Evolutionary conservation across 2,329 filamentous ascomycete species (phyloP).

Genomic region (Arachnomyces sp.): DNA sequence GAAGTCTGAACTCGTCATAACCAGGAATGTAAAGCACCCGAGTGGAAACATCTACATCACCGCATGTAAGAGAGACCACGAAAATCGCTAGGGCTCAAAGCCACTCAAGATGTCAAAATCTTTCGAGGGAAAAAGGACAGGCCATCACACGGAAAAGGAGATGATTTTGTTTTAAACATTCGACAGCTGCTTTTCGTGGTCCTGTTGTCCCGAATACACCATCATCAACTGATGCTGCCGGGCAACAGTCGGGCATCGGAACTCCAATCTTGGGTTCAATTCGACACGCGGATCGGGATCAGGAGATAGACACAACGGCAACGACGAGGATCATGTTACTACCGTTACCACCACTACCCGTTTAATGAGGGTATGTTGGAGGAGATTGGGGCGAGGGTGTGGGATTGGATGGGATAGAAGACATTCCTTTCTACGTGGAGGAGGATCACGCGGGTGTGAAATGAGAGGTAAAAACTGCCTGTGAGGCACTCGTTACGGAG

Average conservation of each 20-base stretch:
- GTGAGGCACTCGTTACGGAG: no score
- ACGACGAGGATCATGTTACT: conserved; percentile 18
- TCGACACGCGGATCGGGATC: not conserved
- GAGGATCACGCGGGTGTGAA: no score
- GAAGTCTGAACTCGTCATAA: not conserved
- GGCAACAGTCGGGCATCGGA: no score
- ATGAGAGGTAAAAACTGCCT: no score
- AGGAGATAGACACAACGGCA: conserved; percentile 11
- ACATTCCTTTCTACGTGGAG: no score
- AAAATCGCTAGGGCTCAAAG: not conserved
- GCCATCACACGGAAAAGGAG: not conserved
- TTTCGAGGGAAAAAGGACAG: no score
- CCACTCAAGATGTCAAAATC: conserved; percentile 1
- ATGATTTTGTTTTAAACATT: conserved; percentile 51
- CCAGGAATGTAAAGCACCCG: not conserved
- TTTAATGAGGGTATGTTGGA: no score
- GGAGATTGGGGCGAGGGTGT: no score
- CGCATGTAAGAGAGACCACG: not conserved
- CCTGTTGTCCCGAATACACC: no score
- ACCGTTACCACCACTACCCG: no score
- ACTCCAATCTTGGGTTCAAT: no score
- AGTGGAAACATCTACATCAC: conserved; percentile 4
- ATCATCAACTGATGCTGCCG: conserved; percentile 1
- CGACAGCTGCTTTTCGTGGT: conserved; percentile 67
- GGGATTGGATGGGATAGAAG: conserved; percentile 21